Evolutionary conservation across 108 stramenopile genomes (phyloP), one percentile per base, ranked within the genome.

Genomic region (Discostella pseudostelligera): DNA sequence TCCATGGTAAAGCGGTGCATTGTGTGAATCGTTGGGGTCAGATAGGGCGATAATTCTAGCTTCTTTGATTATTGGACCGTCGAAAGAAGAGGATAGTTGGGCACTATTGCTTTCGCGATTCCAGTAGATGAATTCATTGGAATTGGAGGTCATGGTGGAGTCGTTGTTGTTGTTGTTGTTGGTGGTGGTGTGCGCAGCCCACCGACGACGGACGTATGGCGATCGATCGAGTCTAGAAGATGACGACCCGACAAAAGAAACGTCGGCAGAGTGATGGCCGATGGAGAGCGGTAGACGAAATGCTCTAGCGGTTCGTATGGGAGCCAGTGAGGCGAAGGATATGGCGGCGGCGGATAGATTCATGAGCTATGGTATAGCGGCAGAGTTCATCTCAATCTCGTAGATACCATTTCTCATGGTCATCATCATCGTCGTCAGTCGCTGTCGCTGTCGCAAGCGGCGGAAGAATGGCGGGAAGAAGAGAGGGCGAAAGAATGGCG

Each of bases 21-120:
- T 89, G 69, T 81, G 56, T 1, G 58, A 50, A 57, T 92, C 87
- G n/a, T 74, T 53, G 3, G 79, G 79, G 47, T 82, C 71, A 17
- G 70, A 62, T 43, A 88, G 60, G n/a, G 82, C 73, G 16, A 92
- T 26, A 39, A 92, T 88, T 19, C 72, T 66, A 32, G 88, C 88
- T 39, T 81, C 69, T 64, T 75, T 67, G 13, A 74, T 61, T n/a
- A 82, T 59, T 1, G 78, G 22, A 20, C 67, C 70, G n/a, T 62
- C 58, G 36, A n/a, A 13, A 40, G 16, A 36, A 16, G 71, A 21
- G 37, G 68, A 39, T 9, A 47, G 59, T 17, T 47, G 20, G 49
- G 43, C 66, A 19, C 3, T 16, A 5, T n/a, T 35, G 1, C 3
- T 68, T 48, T 80, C 82, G 21, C 82, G 79, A 45, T 83, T 83